These are phyloP conservation scores for Daucus carota DNA, from an alignment of 129 eudicot genomes.

Conservation along the genomic window DNA sequence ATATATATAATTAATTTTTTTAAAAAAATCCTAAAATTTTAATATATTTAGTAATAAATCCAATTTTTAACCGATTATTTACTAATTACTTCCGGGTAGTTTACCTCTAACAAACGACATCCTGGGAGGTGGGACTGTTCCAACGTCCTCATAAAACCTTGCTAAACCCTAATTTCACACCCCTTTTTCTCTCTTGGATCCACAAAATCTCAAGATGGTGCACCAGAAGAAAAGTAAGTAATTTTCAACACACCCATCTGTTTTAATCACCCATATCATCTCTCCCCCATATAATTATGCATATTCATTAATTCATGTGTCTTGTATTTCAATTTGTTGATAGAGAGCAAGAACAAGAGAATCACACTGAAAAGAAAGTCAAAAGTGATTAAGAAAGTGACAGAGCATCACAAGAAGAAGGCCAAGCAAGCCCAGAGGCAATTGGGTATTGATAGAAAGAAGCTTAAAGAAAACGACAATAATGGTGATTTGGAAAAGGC, in stretches of 20 bases:
- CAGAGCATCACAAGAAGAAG: conserved; percentile 78
- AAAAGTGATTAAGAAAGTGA: conserved; percentile 77
- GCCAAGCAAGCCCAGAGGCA: conserved; percentile 77
- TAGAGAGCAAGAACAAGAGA: conserved; percentile 97
- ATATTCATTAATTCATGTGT: neutral
- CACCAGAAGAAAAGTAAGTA: conserved; percentile 5
- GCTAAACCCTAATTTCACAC: neutral
- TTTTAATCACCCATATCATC: neutral
- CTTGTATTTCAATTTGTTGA: neutral
- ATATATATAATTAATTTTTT: no score
- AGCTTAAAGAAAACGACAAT: neutral
- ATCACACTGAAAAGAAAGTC: conserved; percentile 53
- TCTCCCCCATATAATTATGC: neutral
- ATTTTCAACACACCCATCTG: neutral
- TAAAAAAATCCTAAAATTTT: no score
- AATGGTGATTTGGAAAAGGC: conserved; percentile 45
- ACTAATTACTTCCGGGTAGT: no score
- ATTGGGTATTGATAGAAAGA: conserved; percentile 51
- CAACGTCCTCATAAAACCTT: neutral
- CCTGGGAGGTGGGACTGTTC: no score
- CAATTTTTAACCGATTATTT: no score
- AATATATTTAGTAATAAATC: no score
- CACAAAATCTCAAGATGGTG: neutral
- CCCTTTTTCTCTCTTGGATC: neutral
- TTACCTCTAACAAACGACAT: no score